Evolutionary conservation across 163 green algal genomes (phyloP), one percentile per base, ranked within the genome.

Genomic region (Prototheca cutis): DNA sequence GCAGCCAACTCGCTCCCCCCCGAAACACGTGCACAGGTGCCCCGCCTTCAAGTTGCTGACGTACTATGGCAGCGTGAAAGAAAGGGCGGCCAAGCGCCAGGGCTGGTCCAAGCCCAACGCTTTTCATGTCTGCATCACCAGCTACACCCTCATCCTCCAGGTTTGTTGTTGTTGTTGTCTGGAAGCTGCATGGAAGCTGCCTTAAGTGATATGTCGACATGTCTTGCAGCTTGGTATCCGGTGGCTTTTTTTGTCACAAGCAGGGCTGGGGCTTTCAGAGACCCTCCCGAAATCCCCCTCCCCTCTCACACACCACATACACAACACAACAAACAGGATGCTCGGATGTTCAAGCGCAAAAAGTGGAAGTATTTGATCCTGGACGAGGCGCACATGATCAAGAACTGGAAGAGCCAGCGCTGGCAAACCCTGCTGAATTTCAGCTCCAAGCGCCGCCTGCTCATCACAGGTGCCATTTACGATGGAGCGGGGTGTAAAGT

Each of bases 331-430:
- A 23, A 3, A n/a, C 79, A 90, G 81, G 87, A 96, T 68, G 77
- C 73, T 27, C 90, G 94, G 66, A 88, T 95, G 76, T 96, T 98
- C 74, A 72, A 82, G 55, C 85, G 91, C 42, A 97, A 97, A 81
- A 93, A 92, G 71, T 98, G 91, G 91, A 81, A 88, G 61, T 98
- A 97, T 71, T 80, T 98, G 28, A 97, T 98, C 68, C 77, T 98
- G 57, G 91, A 98, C 58, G 91, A 98, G 78, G 91, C 91, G 23
- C 91, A 98, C 80, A 96, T 98, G 87, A 98, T 98, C 74, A 98
- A 98, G 80, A 98, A 98, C 79, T 98, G 91, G 91, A 87, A 89
- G 69, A 90, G 75, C 65, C 87, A 95, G 81, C 77, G 91, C 17
- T 98, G 91, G 91, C 69, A 97, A 82, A 95, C 86, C 23, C 84